Evolutionary conservation across 345 rosid genomes (phyloP).

Genomic region (Syzygium grande): DNA sequence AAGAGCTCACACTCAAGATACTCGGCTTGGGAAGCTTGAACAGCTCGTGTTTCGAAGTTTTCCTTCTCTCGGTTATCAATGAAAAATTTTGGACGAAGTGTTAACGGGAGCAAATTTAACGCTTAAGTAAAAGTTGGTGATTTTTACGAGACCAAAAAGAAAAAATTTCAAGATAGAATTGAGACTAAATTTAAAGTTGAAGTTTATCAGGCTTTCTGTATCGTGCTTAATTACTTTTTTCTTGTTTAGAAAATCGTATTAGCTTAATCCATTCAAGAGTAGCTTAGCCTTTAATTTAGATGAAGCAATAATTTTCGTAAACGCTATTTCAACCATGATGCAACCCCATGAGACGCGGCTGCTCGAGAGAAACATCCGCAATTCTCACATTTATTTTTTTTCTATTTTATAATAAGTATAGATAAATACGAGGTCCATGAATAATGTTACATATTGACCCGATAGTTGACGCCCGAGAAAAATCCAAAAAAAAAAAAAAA

Average conservation of each 20-base stretch:
- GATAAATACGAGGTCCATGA: background rate
- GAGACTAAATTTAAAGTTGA: background rate
- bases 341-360: background rate
- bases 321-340: background rate
- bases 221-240: background rate
- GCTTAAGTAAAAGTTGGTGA: background rate
- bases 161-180: too few relatives aligned
- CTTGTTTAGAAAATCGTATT: background rate
- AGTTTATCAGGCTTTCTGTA: too few relatives aligned
- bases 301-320: background rate
- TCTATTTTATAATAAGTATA: background rate
- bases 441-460: background rate
- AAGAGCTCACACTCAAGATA: background rate
- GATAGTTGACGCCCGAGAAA: background rate
- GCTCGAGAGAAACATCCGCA: background rate
- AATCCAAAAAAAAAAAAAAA: background rate
- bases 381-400: background rate
- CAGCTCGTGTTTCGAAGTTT: background rate
- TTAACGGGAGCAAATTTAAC: accelerated
- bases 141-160: background rate
- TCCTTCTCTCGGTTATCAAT: background rate
- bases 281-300: background rate
- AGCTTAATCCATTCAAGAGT: background rate
- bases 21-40: background rate
- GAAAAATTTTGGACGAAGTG: background rate